Base-by-base conservation (phyloP, 805 yeast genomes). In the Nakazawaea anatomiae region DNA sequence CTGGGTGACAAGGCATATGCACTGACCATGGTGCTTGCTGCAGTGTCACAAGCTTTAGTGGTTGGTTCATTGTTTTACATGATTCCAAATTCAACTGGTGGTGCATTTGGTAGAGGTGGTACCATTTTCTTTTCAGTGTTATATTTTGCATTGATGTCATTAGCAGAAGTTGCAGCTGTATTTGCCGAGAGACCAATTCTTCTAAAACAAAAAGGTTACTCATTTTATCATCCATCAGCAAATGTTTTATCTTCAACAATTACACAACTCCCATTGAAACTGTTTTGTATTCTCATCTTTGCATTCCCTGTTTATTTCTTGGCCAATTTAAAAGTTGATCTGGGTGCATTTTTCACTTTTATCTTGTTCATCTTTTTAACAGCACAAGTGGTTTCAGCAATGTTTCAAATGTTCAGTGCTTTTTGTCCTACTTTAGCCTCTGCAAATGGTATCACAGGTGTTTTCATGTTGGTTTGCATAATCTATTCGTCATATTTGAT, bases 221-320 rank as follows among this genome's bases (percentile, higher is more conserved):
- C 89, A 0, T 74, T 87, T 52, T 88, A 85, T 62, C 81, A 82
- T 52, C 90, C 91, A 3, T 75, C 89, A 11, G 82, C 88, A 3
- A 92, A 86, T 60, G 86, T 89, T 1, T 57, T 87, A 4, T 83
- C 89, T 0, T 70, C 80, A 5, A 70, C 82, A 44, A 53, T 84
- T 4, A 75, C 87, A 3, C 84, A 80, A 47, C 64, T 87, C 53
- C 91, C 92, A 3, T 72, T 80, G 50, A 85, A 85, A 65, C 54
- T 78, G 32, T 55, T 73, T 35, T 70, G 75, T 39, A 60, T 73
- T 31, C 59, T 78, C 27, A 58, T 63, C 27, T 83, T 82, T 63
- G 60, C 74, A 42, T 55, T 82, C 43, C 67, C 79, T 29, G 58
- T 77, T 30, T 84, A 80, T 63, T 87, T 85, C 66, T 66, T 87